Base-by-base conservation (phyloP, 306 rosid genomes). In the Acacia confusa region DNA sequence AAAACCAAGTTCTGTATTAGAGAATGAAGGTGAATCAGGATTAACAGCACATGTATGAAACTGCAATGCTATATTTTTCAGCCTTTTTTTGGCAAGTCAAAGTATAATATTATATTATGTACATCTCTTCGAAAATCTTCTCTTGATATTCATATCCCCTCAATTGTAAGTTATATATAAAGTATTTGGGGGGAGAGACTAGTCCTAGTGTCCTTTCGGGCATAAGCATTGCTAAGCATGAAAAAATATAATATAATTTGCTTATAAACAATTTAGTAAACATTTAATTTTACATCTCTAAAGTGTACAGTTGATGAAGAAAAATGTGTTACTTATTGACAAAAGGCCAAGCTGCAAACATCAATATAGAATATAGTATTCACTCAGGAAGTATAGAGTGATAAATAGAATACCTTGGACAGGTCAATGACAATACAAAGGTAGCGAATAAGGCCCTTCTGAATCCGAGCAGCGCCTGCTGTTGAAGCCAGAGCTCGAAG, bases 391-490 rank as follows among this genome's bases (percentile, higher is more conserved):
- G 72, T 57, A 38, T 34, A 9, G 8, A 80, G 57, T 63, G 61
- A 85, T 65, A 47, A 82, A 75, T 40, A 17, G 65, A 57, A 66
- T 79, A 95, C 99, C 97, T 86, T 93, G 48, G 99, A 93, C 77
- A 93, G 84, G 83, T 95, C 99, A 61, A 90, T 87, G 41, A 93
- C 84, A 77, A 93, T 69, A 81, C 85, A 95, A 6, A 95, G 87
- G 72, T 90, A 95, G 55, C 97, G 97, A 83, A 95, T 95, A 67
- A 95, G 97, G 48, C 99, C 99, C 92, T 93, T 95, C 70, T 95
- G 98, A 74, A 95, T 92, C 38, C 98, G 94, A 53, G 88, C 84
- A 69, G 95, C 84, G 19, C 91, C 85, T 45, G 95, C 91, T 17
- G 81, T 80, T 9, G 91, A 53, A 52, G 92, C 88, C 45, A 91